Conservation (phyloP, 768 basidiomycete genomes). For the Hypholoma sublateritium region DNA sequence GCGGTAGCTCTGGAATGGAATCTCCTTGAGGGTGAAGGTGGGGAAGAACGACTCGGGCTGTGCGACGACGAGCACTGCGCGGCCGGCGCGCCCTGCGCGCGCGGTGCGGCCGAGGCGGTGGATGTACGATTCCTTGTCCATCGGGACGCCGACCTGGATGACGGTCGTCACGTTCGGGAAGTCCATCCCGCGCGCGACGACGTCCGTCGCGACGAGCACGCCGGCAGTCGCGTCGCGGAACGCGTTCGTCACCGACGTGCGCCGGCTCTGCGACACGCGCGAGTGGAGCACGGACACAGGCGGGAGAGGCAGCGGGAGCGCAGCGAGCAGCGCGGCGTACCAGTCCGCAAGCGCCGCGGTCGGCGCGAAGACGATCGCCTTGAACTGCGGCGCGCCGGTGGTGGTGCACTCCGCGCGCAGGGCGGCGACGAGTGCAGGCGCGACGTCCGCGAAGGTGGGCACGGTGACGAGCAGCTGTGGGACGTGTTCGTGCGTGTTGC, state of each 20-base stretch:
- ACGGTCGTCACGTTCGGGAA: slow-evolving; percentile 59
- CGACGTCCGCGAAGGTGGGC: slow-evolving; percentile 9
- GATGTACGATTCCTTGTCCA: slow-evolving; percentile 74
- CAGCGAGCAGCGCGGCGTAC: slow-evolving; percentile 31
- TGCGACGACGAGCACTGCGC: slow-evolving; percentile 56
- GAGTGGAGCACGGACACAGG: slow-evolving; percentile 58
- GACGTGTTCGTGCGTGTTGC: slow-evolving; percentile 60
- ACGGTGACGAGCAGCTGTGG: slow-evolving; percentile 10
- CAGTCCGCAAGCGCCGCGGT: slow-evolving; percentile 60
- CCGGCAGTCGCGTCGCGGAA: slow-evolving; percentile 20
- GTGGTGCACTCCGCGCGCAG: slow-evolving; percentile 16
- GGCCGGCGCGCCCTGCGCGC: slow-evolving; percentile 66
- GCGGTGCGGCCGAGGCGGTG: slow-evolving; percentile 80
- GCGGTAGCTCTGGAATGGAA: slow-evolving; percentile 33
- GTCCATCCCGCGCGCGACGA: slow-evolving; percentile 67
- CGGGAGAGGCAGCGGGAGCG: slow-evolving; percentile 23
- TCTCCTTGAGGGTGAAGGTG: slow-evolving; percentile 37
- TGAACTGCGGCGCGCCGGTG: slow-evolving; percentile 24
- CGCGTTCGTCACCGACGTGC: slow-evolving; percentile 29
- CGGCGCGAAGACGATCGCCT: slow-evolving; percentile 65
- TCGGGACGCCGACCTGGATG: slow-evolving; percentile 64
- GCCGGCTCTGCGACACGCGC: slow-evolving; percentile 47
- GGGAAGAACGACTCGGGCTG: slow-evolving; percentile 49
- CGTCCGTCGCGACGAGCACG: slow-evolving; percentile 53
- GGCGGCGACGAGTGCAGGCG: slow-evolving; percentile 2